Evolutionary conservation across 1,284 basidiomycete genomes (phyloP), one percentile per base, ranked within the genome.

Genomic region (Tilletia indica): DNA sequence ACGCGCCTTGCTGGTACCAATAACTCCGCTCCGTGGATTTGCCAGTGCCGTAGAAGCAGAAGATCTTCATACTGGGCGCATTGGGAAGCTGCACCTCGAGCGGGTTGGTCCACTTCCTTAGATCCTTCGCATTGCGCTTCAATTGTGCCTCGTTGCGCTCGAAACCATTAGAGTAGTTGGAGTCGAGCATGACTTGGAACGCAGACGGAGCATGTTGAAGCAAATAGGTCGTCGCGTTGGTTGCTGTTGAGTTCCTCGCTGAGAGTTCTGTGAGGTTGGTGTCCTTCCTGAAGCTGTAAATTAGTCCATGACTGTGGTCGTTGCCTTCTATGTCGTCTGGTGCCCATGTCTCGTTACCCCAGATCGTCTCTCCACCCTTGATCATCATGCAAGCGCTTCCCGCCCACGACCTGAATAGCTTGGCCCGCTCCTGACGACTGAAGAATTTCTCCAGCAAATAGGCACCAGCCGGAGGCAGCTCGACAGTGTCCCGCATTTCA

Each of bases 11-110:
- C 70, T 75, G 71, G 67, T 81, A 80, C 77, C 76, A 82, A 71
- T 83, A 83, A 56, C 71, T 79, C 64, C 91, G 91, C 88, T 97
- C 97, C 0, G 97, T 99, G 78, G 95, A 92, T 83, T 98, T 98
- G 25, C 97, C 97, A 76, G 93, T 91, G 0, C 96, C 97, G 85
- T 99, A 98, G 9, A 95, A 88, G 78, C 96, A 98, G 85, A 91
- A 93, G 31, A 97, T 90, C 84, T 92, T 94, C 91, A 97, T 92
- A 66, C 90, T 92, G 0, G 95, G 95, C 0, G 96, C 96, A 68
- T 91, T 86, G 0, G 96, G 96, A n/a, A 83, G 72, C 11, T 76
- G 68, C 94, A 86, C 80, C 85, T 99, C 96, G 5, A 98, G 87
- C 9, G 96, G 96, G 84, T 99, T 99, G n/a, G 91, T 88, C 95